Evolutionary conservation across 1,284 basidiomycete species (phyloP).

Genomic region (Meira nashicola): DNA sequence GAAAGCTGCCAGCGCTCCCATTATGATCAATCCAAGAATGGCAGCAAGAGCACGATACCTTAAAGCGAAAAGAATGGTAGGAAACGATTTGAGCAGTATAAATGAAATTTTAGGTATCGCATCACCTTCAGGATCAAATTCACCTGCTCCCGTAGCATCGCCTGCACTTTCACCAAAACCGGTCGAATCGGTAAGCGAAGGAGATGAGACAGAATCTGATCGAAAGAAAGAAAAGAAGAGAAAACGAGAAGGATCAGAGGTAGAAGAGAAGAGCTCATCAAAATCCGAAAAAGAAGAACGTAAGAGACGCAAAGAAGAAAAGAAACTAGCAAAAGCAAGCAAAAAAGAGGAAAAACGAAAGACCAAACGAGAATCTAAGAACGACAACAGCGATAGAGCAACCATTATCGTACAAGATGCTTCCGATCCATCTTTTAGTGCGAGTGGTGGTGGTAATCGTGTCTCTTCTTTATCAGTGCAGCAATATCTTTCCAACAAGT

Average conservation of each 20-base stretch:
- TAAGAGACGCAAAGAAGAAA: slow-evolving; percentile 4
- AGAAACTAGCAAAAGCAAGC: slow-evolving; percentile 15
- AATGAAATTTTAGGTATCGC: slow-evolving; percentile 50
- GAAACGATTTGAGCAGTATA: slow-evolving; percentile 32
- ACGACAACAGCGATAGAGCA: neutral
- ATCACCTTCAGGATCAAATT: slow-evolving; percentile 16
- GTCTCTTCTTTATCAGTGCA: slow-evolving; percentile 20
- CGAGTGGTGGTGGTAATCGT: slow-evolving; percentile 8
- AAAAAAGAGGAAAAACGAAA: slow-evolving; percentile 18
- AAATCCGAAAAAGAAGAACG: slow-evolving; percentile 2
- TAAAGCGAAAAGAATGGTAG: slow-evolving; percentile 46
- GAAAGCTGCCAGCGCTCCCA: slow-evolving; percentile 10
- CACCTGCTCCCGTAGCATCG: slow-evolving; percentile 20
- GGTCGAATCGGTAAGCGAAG: neutral
- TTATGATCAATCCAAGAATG: slow-evolving; percentile 6
- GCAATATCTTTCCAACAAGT: slow-evolving; percentile 41
- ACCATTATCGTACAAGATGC: neutral
- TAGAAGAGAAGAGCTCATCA: neutral
- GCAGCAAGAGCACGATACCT: slow-evolving; percentile 40
- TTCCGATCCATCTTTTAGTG: slow-evolving; percentile 13
- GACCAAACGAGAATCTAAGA: slow-evolving; percentile 9
- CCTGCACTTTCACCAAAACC: slow-evolving; percentile 14
- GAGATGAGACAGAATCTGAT: slow-evolving; percentile 18
- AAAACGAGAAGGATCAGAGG: slow-evolving; percentile 14
- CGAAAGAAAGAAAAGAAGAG: slow-evolving; percentile 17